Evolutionary conservation across 2,329 filamentous ascomycete species (phyloP).

Genomic region (Diaporthe eres): DNA sequence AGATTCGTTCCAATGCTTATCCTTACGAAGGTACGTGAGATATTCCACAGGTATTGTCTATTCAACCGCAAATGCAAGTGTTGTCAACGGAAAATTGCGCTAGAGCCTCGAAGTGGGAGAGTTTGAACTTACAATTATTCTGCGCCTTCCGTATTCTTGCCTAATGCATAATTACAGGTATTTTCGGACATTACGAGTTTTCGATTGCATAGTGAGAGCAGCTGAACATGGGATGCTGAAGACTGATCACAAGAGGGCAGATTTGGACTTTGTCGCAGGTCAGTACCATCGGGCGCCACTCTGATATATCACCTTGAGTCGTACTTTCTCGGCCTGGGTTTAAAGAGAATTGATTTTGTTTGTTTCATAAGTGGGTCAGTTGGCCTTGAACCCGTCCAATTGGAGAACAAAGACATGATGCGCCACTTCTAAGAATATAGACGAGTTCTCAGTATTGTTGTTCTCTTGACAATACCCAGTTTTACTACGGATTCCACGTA

Average conservation of each 20-base stretch:
- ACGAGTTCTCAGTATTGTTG: not conserved
- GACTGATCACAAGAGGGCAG: not conserved
- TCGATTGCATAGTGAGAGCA: not conserved
- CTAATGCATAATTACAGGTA: not conserved
- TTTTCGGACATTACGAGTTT: not conserved
- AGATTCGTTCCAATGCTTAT: not conserved
- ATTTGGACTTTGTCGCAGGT: not conserved
- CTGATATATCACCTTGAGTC: not conserved
- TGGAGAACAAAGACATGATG: not conserved
- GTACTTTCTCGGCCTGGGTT: too few relatives aligned
- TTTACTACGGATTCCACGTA: not conserved
- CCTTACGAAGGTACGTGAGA: not conserved
- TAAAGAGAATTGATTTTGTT: not conserved
- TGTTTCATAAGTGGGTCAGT: not conserved
- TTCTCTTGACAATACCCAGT: not conserved
- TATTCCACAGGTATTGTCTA: not conserved
- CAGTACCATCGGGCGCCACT: too few relatives aligned
- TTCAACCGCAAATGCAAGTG: not conserved
- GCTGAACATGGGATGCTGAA: not conserved
- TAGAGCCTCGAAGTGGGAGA: not conserved
- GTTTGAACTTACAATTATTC: not conserved
- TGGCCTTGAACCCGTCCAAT: not conserved
- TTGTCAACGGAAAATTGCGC: not conserved
- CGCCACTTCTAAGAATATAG: not conserved
- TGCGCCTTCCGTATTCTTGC: not conserved